Evolutionary conservation across 768 basidiomycete species (phyloP), one percentile per base, ranked within the genome.

Genomic region (Mycena crocata): DNA sequence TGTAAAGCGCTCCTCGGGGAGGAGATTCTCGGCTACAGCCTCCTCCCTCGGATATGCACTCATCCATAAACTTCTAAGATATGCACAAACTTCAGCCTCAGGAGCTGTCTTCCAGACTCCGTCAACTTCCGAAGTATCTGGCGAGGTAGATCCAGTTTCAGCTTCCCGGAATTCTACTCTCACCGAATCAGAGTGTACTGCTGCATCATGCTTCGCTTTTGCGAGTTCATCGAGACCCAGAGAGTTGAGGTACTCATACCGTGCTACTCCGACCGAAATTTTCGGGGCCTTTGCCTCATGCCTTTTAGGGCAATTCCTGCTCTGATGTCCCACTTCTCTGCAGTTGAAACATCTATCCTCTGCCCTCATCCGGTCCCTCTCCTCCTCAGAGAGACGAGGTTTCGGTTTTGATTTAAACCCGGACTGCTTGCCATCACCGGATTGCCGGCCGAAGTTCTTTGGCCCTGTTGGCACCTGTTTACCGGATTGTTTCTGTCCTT

Each of bases 311-410:
- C 74, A 76, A 39, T 76, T 71, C 2, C 71, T 24, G 37, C 70
- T 72, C 3, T 70, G 50, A 50, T 76, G 74, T 0, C 74, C 75
- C 0, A 64, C 15, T 3, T 74, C 67, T 15, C 68, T 65, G 48
- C 74, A 76, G 3, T 32, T 59, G 31, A 72, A 76, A 52, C 74
- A 76, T 5, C 68, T 35, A 2, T 71, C 71, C 24, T 73, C 73
- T 0, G 69, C 69, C 1, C 68, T 24, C 23, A 73, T 45, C 0
- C 45, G 8, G 4, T 72, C 71, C 15, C n/a, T 21, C 40, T 73
- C 72, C 21, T 71, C 70, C n/a, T 34, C 24, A 31, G 48, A 50
- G 46, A 69, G 45, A 44, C 39, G 13, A 19, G 57, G 35, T 42
- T 35, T 44, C 24, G 28, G 23, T 24, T 61, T 40, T 1, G 28